Conservation (phyloP, 345 rosid species). For the Odontarrhena argentea region DNA sequence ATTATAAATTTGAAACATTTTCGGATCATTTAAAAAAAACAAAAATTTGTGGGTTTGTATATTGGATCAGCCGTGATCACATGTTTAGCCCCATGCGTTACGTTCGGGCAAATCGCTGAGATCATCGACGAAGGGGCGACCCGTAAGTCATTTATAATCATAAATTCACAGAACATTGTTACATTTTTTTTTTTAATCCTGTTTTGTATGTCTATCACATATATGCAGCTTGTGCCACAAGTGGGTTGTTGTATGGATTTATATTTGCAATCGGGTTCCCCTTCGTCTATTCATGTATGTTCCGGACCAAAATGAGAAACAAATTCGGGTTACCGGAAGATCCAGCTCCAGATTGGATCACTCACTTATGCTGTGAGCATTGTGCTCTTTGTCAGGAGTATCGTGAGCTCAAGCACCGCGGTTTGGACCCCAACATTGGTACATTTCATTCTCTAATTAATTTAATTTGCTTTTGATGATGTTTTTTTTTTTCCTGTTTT, state of each 20-base stretch:
- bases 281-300: slow-evolving; percentile 48
- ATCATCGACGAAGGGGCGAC: slow-evolving; percentile 44
- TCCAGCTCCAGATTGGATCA: slow-evolving; percentile 59
- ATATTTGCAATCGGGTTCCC: slow-evolving; percentile 31
- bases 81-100: slow-evolving; percentile 56
- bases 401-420: slow-evolving; percentile 58
- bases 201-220: background rate
- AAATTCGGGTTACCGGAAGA: slow-evolving; percentile 53
- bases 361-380: slow-evolving; percentile 49
- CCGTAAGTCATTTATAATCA: slow-evolving; percentile 22
- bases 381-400: slow-evolving; percentile 67
- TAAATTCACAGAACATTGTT: slow-evolving; percentile 7
- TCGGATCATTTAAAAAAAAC: background rate
- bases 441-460: background rate
- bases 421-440: slow-evolving; percentile 62
- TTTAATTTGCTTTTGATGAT: background rate
- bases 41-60: too few relatives aligned
- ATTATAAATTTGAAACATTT: background rate
- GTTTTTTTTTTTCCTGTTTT: too few relatives aligned
- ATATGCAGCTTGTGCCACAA: slow-evolving; percentile 46
- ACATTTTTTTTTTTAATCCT: background rate
- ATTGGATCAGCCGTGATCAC: slow-evolving; percentile 55
- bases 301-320: slow-evolving; percentile 50
- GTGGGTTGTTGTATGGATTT: slow-evolving; percentile 46
- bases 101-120: slow-evolving; percentile 58